Base-by-base conservation (phyloP, 495 filamentous ascomycete genomes). In the Staphylotrichum longicolle region DNA sequence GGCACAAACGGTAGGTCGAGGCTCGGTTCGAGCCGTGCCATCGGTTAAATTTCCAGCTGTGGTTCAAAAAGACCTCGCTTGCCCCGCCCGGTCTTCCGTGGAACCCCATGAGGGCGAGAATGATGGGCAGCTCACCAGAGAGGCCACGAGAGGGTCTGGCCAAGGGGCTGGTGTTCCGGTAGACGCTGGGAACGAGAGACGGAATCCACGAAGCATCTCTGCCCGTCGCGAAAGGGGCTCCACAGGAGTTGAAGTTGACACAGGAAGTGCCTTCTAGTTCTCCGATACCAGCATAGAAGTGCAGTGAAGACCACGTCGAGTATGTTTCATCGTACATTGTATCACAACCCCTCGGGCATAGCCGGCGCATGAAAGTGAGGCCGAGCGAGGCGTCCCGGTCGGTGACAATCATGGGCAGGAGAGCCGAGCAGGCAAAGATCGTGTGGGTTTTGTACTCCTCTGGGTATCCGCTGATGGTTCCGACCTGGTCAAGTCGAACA, bases 381-480 rank as follows among this genome's bases (percentile, higher is more conserved):
- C 57, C 64, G 0, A 69, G 55, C 3, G 68, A 61, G 0, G 68
- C 66, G 48, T 77, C 74, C 7, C 49, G 51, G 2, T 67, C 41
- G 6, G 65, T 34, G 5, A 71, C 63, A 7, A 74, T 58, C 20
- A 74, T 60, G 14, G 74, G 72, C 4, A 75, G 58, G 6, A 65
- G 68, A 0, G 72, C 44, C n/a, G 67, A 74, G 61, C 74, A 75
- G 27, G 73, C 61, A 46, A 75, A 74, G 5, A 75, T 58, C 33
- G 67, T 70, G 9, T 63, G 57, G 6, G 54, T 41, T 5, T 45
- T 58, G 67, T 70, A 66, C 27, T 39, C 40, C 3, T 30, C 44
- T 0, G 60, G 52, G 20, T 40, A 55, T 2, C 58, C 58, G 5
- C n/a, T 20, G 9, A 54, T 10, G 11, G 9, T 7, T 20, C 14